Evolutionary conservation across 176 grass and related monocot genomes (phyloP).

Genomic region (Carex kokanica): DNA sequence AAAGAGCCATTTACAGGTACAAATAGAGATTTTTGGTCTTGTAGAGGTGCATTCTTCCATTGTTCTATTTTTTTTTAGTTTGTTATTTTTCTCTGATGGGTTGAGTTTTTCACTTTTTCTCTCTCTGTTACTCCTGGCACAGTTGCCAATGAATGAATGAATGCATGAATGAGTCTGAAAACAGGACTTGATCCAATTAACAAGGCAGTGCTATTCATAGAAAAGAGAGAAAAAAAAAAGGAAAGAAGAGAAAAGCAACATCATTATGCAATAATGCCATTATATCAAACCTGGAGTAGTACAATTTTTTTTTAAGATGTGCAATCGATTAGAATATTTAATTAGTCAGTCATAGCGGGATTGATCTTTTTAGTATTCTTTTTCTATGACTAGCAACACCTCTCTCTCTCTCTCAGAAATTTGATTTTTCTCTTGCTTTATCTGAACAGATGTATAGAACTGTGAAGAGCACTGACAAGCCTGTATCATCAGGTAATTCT

Average conservation of each 20-base stretch:
- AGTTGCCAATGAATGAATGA: slow-evolving; percentile 47
- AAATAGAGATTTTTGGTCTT: slow-evolving; percentile 7
- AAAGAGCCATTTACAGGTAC: slow-evolving; percentile 99
- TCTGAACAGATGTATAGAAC: slow-evolving; percentile 82
- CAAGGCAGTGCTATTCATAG: slow-evolving; percentile 63
- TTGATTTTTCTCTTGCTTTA: slow-evolving; percentile 40
- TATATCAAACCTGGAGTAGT: background rate
- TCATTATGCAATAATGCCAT: slow-evolving; percentile 19
- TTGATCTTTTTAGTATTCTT: slow-evolving; percentile 25
- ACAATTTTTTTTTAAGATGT: too few relatives aligned
- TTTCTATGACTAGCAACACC: too few relatives aligned
- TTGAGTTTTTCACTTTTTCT: background rate
- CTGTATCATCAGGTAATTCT: slow-evolving; percentile 73
- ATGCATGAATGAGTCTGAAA: slow-evolving; percentile 37
- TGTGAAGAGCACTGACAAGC: slow-evolving; percentile 96
- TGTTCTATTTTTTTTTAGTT: background rate
- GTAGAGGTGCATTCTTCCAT: slow-evolving; percentile 8
- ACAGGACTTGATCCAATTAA: slow-evolving; percentile 24
- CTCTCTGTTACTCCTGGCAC: slow-evolving; percentile 45
- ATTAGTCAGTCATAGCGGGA: slow-evolving; percentile 16
- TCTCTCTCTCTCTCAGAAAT: slow-evolving; percentile 31
- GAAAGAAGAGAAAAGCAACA: slow-evolving; percentile 23
- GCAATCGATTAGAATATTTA: background rate
- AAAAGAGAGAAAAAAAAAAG: slow-evolving; percentile 26
- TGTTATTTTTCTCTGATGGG: slow-evolving; percentile 7